A percentile compares a stretch with the other conserved stretches of the same genome.
These are phyloP conservation scores for Entrophospora sp. DNA, from an alignment of 192 early-diverging fungal genomes.

Conservation along the genomic window DNA sequence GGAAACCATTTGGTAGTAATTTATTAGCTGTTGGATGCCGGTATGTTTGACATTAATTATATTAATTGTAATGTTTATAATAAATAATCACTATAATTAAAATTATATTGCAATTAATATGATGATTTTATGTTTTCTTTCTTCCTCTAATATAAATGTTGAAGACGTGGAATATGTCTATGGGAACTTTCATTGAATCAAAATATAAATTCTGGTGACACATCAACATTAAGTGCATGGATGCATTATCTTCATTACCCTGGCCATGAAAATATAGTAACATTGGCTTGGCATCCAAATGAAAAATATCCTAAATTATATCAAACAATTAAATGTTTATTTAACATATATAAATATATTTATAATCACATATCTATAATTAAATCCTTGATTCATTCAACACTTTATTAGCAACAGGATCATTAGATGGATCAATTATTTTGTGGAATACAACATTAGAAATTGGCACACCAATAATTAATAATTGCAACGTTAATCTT, in stretches of 20 bases:
- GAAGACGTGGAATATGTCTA: conserved; percentile 16
- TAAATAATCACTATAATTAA: neutral
- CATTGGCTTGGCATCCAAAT: conserved; percentile 19
- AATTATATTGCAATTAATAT: too few relatives aligned
- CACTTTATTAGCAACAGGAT: conserved; percentile 16
- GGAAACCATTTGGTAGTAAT: conserved; percentile 21
- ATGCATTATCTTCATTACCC: conserved; percentile 20
- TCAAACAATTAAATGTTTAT: neutral
- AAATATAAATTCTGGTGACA: neutral
- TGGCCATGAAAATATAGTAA: conserved; percentile 17
- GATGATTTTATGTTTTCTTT: too few relatives aligned
- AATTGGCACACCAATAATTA: neutral
- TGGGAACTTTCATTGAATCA: conserved; percentile 17
- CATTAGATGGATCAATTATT: conserved; percentile 16
- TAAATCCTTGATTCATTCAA: neutral
- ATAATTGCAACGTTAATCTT: neutral
- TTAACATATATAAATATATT: neutral
- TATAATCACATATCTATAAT: neutral
- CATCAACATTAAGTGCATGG: neutral
- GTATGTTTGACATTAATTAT: neutral
- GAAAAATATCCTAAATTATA: conserved; percentile 19
- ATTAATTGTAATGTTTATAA: neutral
- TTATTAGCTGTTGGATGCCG: conserved; percentile 20
- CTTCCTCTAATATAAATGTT: neutral
- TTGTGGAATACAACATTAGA: conserved; percentile 14